phyloP scores from a whole-genome alignment of 805 yeast genomes.

The Wickerhamomyces rabaulensis region DNA sequence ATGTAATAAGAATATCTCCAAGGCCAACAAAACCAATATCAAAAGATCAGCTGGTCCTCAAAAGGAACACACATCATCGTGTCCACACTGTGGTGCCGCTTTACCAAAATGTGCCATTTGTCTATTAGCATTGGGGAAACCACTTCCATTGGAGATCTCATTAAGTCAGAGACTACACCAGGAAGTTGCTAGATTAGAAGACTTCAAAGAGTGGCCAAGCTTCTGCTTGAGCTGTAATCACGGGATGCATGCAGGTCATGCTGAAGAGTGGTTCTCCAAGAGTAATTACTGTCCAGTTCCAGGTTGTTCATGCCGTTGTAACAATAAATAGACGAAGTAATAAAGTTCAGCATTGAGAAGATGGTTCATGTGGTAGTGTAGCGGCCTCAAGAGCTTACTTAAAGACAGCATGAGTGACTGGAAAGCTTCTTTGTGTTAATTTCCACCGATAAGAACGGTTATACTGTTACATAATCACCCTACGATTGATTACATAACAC shows the following conservation, averaged over 20 bases:
- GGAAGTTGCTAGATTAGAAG: conserved; percentile 17
- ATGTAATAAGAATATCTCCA: conserved; percentile 70
- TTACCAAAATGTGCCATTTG: conserved; percentile 91
- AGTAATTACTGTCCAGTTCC: conserved; percentile 93
- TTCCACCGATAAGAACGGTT: too few species aligned
- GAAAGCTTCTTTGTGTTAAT: too few species aligned
- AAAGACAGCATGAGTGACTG: too few species aligned
- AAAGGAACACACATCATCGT: conserved; percentile 25
- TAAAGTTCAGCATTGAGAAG: too few species aligned
- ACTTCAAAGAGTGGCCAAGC: conserved; percentile 79
- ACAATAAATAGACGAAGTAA: conserved; percentile 39
- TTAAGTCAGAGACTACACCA: conserved; percentile 2
- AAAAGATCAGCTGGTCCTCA: conserved; percentile 8
- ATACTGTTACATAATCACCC: too few species aligned
- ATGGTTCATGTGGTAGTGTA: too few species aligned
- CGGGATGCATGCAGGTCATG: conserved; percentile 93
- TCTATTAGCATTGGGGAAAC: conserved; percentile 68
- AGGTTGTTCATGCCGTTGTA: conserved; percentile 82
- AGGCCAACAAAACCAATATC: conserved; percentile 17
- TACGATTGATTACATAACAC: too few species aligned
- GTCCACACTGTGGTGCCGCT: conserved; percentile 85
- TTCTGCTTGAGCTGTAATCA: conserved; percentile 90
- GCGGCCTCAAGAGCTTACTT: too few species aligned
- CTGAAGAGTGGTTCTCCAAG: conserved; percentile 90
- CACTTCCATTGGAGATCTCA: conserved; percentile 35